phyloP scores from a whole-genome alignment of 2,329 filamentous ascomycete species.

The Shiraia sp. region DNA sequence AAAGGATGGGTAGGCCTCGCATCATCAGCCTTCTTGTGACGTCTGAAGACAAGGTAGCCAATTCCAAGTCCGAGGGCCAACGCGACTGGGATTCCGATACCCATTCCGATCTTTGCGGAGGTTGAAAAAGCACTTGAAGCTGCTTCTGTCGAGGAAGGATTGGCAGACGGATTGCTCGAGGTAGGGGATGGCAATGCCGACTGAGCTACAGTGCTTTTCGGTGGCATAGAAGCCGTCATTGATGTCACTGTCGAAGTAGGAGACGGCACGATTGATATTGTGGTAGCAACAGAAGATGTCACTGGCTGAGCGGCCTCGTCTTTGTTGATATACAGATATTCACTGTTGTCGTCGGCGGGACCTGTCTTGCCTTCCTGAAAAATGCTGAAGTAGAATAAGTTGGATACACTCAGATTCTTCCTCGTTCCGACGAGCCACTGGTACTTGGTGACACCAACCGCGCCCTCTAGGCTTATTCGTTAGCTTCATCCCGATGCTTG shows the following conservation, averaged over 20 bases:
- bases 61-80: conserved; percentile 1
- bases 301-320: background rate
- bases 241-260: background rate
- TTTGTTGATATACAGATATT: conserved; percentile 6
- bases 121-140: background rate
- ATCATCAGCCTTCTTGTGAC: background rate
- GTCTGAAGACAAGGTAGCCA: conserved; percentile 3
- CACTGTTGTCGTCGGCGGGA: conserved; percentile 1
- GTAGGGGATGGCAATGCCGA: no score
- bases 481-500: background rate
- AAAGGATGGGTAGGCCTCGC: background rate
- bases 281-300: background rate
- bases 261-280: background rate
- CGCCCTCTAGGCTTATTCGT: conserved; percentile 6
- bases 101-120: conserved; percentile 36
- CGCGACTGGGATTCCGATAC: conserved; percentile 57
- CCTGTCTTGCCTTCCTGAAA: conserved; percentile 7
- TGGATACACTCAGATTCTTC: conserved; percentile 9
- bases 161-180: background rate
- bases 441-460: conserved; percentile 1
- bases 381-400: conserved; percentile 8
- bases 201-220: no score
- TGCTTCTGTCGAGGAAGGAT: no score
- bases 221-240: no score
- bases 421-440: conserved; percentile 7